Evolutionary conservation across 805 yeast genomes (phyloP).

Genomic region (Grigorovia humatica): DNA sequence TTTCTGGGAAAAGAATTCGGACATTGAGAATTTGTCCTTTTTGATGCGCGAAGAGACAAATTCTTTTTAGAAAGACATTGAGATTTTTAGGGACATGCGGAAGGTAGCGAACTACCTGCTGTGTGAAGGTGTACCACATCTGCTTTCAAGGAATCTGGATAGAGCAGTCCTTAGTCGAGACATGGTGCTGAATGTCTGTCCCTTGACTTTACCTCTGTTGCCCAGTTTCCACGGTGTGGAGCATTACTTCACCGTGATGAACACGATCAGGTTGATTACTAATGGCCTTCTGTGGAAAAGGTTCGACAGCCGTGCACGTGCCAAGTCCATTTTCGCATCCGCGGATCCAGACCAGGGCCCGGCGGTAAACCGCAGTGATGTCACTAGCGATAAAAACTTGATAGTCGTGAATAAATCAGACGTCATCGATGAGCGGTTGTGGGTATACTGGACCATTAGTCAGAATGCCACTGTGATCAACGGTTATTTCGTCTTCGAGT

Average conservation of each 20-base stretch:
- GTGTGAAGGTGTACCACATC: constrained; percentile 37
- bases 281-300: constrained; percentile 43
- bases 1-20: background rate
- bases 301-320: background rate
- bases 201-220: constrained; percentile 38
- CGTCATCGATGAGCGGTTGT: background rate
- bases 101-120: constrained; percentile 35
- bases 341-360: background rate
- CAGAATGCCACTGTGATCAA: constrained; percentile 3
- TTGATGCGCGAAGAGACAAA: background rate
- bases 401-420: background rate
- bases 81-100: too few species aligned
- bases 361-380: constrained; percentile 9
- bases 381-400: constrained; percentile 33
- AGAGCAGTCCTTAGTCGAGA: constrained; percentile 34
- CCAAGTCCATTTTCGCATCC: too few species aligned
- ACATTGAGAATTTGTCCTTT: background rate
- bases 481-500: constrained; percentile 59
- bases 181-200: constrained; percentile 45
- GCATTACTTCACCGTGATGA: constrained; percentile 46
- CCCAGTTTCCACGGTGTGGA: constrained; percentile 48
- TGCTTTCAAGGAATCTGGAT: constrained; percentile 39
- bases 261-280: constrained; percentile 43
- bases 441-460: background rate
- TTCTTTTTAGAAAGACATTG: too few species aligned